A percentile compares a stretch with the other conserved stretches of the same genome.
phyloP scores from a whole-genome alignment of 208 protist species.

The Crithidia acanthocephali region DNA sequence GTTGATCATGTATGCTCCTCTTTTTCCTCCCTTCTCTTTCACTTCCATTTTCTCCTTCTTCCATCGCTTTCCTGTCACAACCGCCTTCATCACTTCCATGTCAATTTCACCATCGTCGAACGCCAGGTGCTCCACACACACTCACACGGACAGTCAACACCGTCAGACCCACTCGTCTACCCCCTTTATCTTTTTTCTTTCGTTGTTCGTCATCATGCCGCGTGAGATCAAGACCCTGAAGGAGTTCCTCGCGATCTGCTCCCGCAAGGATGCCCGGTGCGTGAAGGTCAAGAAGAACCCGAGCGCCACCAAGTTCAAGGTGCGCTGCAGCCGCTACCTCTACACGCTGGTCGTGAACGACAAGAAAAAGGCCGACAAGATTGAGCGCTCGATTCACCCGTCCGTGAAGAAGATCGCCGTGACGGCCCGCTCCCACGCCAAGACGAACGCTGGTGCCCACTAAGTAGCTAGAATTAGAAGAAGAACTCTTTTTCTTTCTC shows the following conservation, averaged over 20 bases:
- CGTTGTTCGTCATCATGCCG: constrained; percentile 55
- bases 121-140: too few relatives aligned
- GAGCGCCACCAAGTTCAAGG: constrained; percentile 93
- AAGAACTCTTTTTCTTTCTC: background rate
- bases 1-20: background rate
- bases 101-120: too few relatives aligned
- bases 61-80: constrained; percentile 6
- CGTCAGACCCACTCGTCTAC: too few relatives aligned
- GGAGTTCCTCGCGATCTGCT: constrained; percentile 94
- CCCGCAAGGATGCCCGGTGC: constrained; percentile 91
- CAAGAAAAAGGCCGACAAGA: constrained; percentile 93
- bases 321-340: constrained; percentile 93
- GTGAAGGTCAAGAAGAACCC: constrained; percentile 95
- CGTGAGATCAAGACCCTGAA: constrained; percentile 94
- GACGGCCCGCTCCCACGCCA: constrained; percentile 81
- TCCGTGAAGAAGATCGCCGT: constrained; percentile 91
- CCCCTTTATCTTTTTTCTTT: too few relatives aligned
- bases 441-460: constrained; percentile 72
- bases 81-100: too few relatives aligned
- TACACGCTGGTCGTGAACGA: constrained; percentile 93
- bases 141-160: too few relatives aligned
- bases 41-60: constrained; percentile 1
- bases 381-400: constrained; percentile 91
- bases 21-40: background rate
- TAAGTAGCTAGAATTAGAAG: background rate